phyloP scores from a whole-genome alignment of 2,329 filamentous ascomycete species.

The Tolypocladium tropicale region DNA sequence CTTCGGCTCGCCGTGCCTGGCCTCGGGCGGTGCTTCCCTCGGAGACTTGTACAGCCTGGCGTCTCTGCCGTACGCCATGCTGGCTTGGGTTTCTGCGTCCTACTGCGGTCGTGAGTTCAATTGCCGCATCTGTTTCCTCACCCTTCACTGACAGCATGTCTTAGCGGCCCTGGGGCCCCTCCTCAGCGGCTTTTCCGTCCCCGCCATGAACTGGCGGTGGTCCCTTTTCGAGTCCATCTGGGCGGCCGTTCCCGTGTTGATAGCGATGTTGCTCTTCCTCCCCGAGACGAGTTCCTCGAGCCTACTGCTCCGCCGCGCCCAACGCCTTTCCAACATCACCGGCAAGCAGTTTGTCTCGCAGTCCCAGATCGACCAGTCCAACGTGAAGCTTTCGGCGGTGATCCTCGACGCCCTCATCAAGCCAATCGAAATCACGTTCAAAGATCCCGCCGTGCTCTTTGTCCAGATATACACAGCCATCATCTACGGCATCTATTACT shows the following conservation, averaged over 20 bases:
- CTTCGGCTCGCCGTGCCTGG: constrained; percentile 55
- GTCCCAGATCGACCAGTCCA: constrained; percentile 51
- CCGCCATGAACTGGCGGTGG: constrained; percentile 50
- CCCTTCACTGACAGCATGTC: constrained; percentile 3
- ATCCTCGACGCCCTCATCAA: constrained; percentile 48
- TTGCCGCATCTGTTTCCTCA: not conserved
- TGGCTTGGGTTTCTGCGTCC: constrained; percentile 46
- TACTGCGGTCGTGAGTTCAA: constrained; percentile 31
- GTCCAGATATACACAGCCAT: constrained; percentile 51
- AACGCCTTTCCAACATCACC: constrained; percentile 50
- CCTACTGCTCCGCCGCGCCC: constrained; percentile 51
- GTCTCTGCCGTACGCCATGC: constrained; percentile 46
- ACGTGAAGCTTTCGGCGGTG: constrained; percentile 36
- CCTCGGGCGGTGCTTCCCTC: constrained; percentile 43
- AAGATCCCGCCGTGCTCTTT: constrained; percentile 53
- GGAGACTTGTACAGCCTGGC: constrained; percentile 44
- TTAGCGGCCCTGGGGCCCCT: constrained; percentile 48
- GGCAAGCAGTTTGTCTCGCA: constrained; percentile 49
- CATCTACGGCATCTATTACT: constrained; percentile 52
- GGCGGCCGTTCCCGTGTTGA: constrained; percentile 47
- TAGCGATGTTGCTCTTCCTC: constrained; percentile 51
- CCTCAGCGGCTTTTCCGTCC: constrained; percentile 49
- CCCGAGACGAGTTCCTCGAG: constrained; percentile 52
- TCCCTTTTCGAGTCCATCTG: constrained; percentile 54
- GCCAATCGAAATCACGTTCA: constrained; percentile 48